Evolutionary conservation across 331 rosid species (phyloP), one percentile per base, ranked within the genome.

Genomic region (Acacia pycnantha): DNA sequence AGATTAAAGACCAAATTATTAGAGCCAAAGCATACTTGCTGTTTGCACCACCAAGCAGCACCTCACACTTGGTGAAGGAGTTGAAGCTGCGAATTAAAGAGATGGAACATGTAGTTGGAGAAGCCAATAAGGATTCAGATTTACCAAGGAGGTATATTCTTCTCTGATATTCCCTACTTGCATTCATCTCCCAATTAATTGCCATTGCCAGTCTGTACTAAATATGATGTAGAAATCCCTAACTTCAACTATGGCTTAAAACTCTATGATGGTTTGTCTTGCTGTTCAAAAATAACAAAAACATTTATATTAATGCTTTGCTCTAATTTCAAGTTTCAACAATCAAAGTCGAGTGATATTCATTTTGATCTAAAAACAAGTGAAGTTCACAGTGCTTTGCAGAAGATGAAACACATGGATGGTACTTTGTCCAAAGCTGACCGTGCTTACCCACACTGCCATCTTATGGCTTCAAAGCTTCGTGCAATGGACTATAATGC

Each of bases 341-440:
- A 72, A 65, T 82, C 74, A 31, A 74, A 84, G 78, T 56, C 44
- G 59, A 58, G 27, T 48, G 6, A 13, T 47, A 22, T 33, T 82
- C 74, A 62, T 72, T 83, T 86, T 79, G 69, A 84, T 86, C 91
- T 87, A 70, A 88, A 86, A 88, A 80, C 86, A 82, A 31, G 88
- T 87, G 88, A 85, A 89, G 84, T 91, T 81, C 80, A 84, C 94
- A 96, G 99, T 87, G 92, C 91, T 89, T 87, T 90, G 91, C 98
- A 94, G 95, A 97, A 85, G 91, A 91, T 89, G 97, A 91, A 89
- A 86, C 88, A 59, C 79, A 91, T 94, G 97, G 99, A 91, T 84
- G 87, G 92, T 78, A 79, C 97, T 54, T 82, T 97, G 86, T 84
- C 84, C 66, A 97, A 94, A 90, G 98, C 98, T 44, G 43, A 79